Base-by-base conservation (phyloP, 352 stramenopile species). In the Elongisporangium prolatum region DNA sequence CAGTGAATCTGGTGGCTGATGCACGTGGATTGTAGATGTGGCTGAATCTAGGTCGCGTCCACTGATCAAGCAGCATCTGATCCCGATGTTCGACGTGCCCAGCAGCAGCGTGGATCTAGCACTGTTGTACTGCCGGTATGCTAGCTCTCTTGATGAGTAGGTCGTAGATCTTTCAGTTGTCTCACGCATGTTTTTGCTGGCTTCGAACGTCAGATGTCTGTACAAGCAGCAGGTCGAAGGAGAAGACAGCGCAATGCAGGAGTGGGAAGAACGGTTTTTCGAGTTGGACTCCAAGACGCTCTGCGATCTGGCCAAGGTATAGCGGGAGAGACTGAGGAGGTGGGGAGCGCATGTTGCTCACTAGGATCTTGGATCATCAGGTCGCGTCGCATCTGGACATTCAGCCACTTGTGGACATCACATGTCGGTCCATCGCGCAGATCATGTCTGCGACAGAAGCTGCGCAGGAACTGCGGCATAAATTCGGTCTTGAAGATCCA, bases 371-470 rank as follows among this genome's bases (percentile, higher is more conserved):
- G 20, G 5, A 34, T 16, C 8, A 8, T 2, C 38, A 83, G 74
- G 72, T 92, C 9, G 83, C 83, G 44, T 92, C 83, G 0, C 84
- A 92, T 54, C 56, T 92, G 56, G 83, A 92, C 60, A 92, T 92
- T 49, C 83, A 92, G 57, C 83, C 83, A 7, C 69, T 92, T 1
- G 81, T 92, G 52, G 83, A 92, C 54, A 71, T 91, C 11, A 92
- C 83, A 14, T 92, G 83, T 59, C 78, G 80, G 1, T 90, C 83
- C 11, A 92, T 92, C 60, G 78, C 83, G 11, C 80, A 91, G 64
- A 92, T 92, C 59, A 92, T 92, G 83, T 92, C 83, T 13, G 81
- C 80, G 37, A 91, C 80, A 16, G 84, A 86, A 25, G 83, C 85
- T 9, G 80, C 83, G 0, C 75, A 91, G 49, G 80, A 92, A 49